Evolutionary conservation across 2,329 filamentous ascomycete genomes (phyloP), one percentile per base, ranked within the genome.

Genomic region (Paecilomyces variotii): DNA sequence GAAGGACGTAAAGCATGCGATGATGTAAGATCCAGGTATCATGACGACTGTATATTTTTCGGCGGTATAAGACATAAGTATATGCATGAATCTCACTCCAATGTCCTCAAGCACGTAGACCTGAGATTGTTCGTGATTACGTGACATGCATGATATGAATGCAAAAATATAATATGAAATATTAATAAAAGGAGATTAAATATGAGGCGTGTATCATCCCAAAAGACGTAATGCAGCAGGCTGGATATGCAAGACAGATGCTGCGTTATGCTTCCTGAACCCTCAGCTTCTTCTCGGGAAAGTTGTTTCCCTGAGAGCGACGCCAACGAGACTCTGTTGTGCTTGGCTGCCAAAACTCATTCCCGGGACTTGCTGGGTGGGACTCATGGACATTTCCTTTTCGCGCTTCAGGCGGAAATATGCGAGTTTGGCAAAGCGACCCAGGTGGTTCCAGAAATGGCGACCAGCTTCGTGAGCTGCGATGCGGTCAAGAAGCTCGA

Each of bases 381-480:
- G 25, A 56, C 68, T 70, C 34, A 64, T 61, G 34, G 63, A 64
- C 1, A 63, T 64, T 45, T 79, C 76, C 59, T 75, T 78, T 59
- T 86, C 91, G 60, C 87, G 83, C 71, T 88, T 87, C 54, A 95
- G 86, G 54, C 93, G 83, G 64, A 88, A 87, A 68, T 88, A 96
- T 2, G 89, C 93, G 63, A 96, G 76, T 75, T 93, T 95, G 65
- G 92, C 88, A 70, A 97, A 99, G 52, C 90, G 82, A 59, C 91
- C 94, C 54, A 99, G 78, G 30, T 85, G 85, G 63, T 83, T 85
- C 90, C 93, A 99, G 82, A 94, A 97, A 75, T 97, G 91, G 68
- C 91, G 84, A 1, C 94, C 94, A 9, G 91, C 94, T 69, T 95
- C 89, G 74, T 99, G 93, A 59, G 88, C 86, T 64, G 86, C 84